Base-by-base conservation (phyloP, 768 basidiomycete species). In the Baorangia bicolor region DNA sequence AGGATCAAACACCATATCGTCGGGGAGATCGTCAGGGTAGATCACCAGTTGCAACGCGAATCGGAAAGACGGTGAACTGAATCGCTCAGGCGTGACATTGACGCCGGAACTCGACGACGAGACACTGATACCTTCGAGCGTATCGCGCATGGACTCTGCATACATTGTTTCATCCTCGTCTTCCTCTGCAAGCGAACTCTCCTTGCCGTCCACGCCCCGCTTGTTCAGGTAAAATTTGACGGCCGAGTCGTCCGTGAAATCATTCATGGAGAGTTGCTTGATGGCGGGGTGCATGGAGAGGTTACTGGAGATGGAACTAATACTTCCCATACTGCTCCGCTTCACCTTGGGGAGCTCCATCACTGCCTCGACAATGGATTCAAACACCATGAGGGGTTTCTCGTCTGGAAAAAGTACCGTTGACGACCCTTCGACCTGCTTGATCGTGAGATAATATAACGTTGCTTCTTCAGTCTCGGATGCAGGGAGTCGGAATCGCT, bases 201-300 rank as follows among this genome's bases (percentile, higher is more conserved):
- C 80, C 41, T 80, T 79, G 16, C 69, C 68, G 9, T 78, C 73
- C 28, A 72, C 69, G 5, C 73, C 65, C 27, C 81, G 76, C 51
- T 91, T 78, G 69, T 98, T 94, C 59, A 98, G 72, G 73, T 97
- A 99, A 72, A 98, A 90, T 72, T 98, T 98, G 74, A 98, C 95
- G 0, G 89, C 87, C 4, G 94, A 94, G 68, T 98, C 97, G 62
- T 99, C 97, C 40, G 91, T 91, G 67, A 95, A 98, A 69, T 98
- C 97, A 64, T 95, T 97, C 93, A 97, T 96, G 42, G 90, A 85
- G 38, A 98, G 76, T 68, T 90, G 92, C 67, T 85, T 87, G 72
- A 98, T 99, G 16, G 97, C 95, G 18, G 96, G 95, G 67, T 98
- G 92, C 83, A 92, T 88, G 4, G 90, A 91, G 27, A 98, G 78